Evolutionary conservation across 345 rosid genomes (phyloP).

Genomic region (Citrus australasica): DNA sequence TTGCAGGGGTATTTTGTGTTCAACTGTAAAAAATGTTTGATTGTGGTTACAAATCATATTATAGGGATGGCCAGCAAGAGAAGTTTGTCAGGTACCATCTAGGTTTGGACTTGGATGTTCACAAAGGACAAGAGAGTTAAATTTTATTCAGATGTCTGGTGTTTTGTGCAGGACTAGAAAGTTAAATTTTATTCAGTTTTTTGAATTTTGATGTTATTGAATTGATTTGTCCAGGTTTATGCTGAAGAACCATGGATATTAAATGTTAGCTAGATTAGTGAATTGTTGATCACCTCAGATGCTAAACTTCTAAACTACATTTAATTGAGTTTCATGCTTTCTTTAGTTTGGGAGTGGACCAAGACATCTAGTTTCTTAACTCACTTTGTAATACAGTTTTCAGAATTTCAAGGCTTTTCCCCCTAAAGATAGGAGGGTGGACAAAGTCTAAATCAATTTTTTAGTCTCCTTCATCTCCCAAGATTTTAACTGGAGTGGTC

Average conservation of each 20-base stretch:
- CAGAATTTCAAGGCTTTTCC: background rate
- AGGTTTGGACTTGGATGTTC: background rate
- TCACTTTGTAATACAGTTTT: background rate
- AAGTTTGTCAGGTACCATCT: slow-evolving; percentile 75
- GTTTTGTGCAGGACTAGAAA: background rate
- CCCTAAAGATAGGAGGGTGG: too few species aligned
- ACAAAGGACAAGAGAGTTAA: slow-evolving; percentile 3
- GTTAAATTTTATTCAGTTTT: too few species aligned
- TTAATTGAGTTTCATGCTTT: background rate
- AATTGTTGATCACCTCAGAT: background rate
- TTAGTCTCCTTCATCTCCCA: too few species aligned
- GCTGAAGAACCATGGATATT: background rate
- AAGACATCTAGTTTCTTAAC: background rate
- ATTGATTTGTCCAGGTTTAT: background rate
- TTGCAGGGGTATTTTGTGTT: slow-evolving; percentile 48
- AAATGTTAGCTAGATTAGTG: background rate
- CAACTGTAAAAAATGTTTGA: slow-evolving; percentile 61
- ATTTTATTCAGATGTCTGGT: slow-evolving; percentile 9
- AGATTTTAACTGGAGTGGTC: too few species aligned
- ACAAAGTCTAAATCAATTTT: too few species aligned
- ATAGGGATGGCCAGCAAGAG: slow-evolving; percentile 65
- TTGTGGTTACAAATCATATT: slow-evolving; percentile 58
- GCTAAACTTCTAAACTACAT: background rate
- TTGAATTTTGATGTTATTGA: too few species aligned
- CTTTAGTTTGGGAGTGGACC: background rate